Base-by-base conservation (phyloP, 23 red algal genomes). In the Cyanidioschyzon merolae region DNA sequence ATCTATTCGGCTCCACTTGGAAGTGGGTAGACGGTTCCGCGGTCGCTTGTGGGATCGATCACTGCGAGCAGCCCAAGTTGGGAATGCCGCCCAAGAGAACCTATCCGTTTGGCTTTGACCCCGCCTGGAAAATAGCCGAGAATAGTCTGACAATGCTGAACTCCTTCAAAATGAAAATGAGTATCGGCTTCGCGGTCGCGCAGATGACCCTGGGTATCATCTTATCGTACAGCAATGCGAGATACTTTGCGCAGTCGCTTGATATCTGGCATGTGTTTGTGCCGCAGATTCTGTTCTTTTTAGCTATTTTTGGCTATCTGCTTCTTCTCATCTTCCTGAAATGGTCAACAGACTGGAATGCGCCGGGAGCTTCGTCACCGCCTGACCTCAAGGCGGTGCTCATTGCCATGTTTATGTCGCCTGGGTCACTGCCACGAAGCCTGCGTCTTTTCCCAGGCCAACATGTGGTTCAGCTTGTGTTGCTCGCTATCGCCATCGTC, bases 151-250 rank as follows among this genome's bases (percentile, higher is more conserved):
- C 87, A 29, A 89, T 98, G 76, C 91, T 91, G 58, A 98, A 98
- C 41, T 89, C 84, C 3, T 98, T 91, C 83, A 98, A 98, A 74
- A 98, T 98, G 94, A 98, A 98, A 74, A 74, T 98, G 2, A 86
- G 87, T 2, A 91, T 98, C 37, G 85, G 90, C 27, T 75, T 98
- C 1, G 94, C 87, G 30, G 88, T 98, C 0, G 67, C 76, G 25
- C 94, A 98, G 76, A 98, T 98, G 94, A 71, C 90, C 32, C 51
- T 98, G 40, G 94, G 94, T 39, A 91, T 98, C 57, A 63, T 84
- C 26, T 79, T 92, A 38, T 98, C 94, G 0, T 88, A 86, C 59
- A 50, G 58, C 26, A 98, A 98, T 76, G 94, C 88, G 27, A 71
- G 38, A 32, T 89, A 79, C 57, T 98, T 98, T 50, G 75, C 80